phyloP scores from a whole-genome alignment of 306 rosid genomes.

The Corylus avellana region DNA sequence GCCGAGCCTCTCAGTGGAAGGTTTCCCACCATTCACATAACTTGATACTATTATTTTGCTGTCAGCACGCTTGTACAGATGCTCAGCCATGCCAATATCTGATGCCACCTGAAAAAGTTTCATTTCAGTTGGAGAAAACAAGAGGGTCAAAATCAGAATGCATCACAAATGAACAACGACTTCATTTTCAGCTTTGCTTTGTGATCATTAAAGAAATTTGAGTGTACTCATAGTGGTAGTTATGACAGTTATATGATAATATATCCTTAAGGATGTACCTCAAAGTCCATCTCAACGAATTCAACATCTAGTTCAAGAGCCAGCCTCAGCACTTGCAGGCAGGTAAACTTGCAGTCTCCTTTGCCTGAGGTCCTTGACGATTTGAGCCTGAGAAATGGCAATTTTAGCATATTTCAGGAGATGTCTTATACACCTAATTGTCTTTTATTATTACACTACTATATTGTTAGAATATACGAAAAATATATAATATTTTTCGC shows the following conservation, averaged over 20 bases:
- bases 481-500: too few species aligned
- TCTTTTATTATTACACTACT: background rate
- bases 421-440: background rate
- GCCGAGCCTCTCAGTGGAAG: conserved; percentile 35
- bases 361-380: conserved; percentile 15
- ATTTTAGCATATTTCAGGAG: background rate
- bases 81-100: conserved; percentile 22
- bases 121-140: background rate
- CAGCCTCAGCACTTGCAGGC: conserved; percentile 24
- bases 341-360: conserved; percentile 5
- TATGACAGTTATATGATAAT: background rate
- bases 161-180: background rate
- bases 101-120: conserved; percentile 36
- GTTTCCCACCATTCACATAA: conserved; percentile 41
- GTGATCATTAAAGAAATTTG: too few species aligned
- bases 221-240: background rate
- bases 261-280: conserved; percentile 15
- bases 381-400: conserved; percentile 19
- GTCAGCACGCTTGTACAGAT: background rate
- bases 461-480: background rate
- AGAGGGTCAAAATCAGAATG: background rate
- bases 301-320: conserved; percentile 33
- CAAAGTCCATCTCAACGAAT: conserved; percentile 30
- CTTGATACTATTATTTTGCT: conserved; percentile 45
- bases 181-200: too few species aligned